Base-by-base conservation (phyloP, 805 yeast species). In the Scheffersomyces lignosus region DNA sequence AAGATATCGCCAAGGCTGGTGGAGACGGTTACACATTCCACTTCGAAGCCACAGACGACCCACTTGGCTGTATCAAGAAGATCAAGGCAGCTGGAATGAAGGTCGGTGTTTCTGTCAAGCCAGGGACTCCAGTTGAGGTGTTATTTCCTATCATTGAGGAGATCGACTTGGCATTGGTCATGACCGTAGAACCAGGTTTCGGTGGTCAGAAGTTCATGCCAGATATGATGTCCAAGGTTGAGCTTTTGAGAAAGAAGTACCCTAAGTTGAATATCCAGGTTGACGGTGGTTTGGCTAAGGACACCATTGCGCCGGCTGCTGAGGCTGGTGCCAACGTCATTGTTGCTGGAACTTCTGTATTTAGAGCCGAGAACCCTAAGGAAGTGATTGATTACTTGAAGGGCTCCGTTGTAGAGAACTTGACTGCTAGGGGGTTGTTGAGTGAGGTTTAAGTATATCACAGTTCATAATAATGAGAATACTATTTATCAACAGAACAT, bases 121-220 rank as follows among this genome's bases (percentile, higher is more conserved):
- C 99, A 39, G 86, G 83, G 28, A 93, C 99, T 1, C 79, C 90
- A 0, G 93, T 87, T 15, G 93, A 84, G 40, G 95, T 78, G 3
- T 73, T 90, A 29, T 81, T 71, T 52, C 90, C 87, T 18, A 66
- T 87, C 42, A 91, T 83, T 17, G 83, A 82, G 32, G 69, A 77
- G 38, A 71, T 91, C 49, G 98, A 93, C 61, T 87, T 91, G 96
- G 90, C 87, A n/a, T 73, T 93, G 40, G 83, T 93, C 29, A 93
- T 91, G 98, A 93, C 99, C 2, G 98, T 93, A 24, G 99, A 93
- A 67, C 99, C 99, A 10, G 99, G 99, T 0, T 91, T 93, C 60
- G 99, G 99, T 15, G 99, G 99, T 31, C 99, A 93, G 67, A 85
- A 84, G 62, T 93, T 93, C 71, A 89, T 87, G 96, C 69, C 80